phyloP scores from a whole-genome alignment of 345 rosid species.

The Luvunga scandens region DNA sequence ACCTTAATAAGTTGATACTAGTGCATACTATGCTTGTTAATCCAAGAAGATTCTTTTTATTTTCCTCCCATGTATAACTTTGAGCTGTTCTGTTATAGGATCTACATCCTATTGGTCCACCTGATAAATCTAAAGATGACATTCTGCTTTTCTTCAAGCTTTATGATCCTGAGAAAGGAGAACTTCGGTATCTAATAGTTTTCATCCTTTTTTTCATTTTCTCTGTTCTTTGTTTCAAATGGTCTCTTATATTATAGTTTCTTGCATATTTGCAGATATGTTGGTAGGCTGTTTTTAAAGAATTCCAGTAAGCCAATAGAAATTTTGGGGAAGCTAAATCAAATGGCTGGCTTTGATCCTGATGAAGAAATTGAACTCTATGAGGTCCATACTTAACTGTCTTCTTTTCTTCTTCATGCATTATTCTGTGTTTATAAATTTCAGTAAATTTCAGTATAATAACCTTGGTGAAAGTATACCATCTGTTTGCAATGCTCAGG shows the following conservation, averaged over 20 bases:
- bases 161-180: conserved; percentile 76
- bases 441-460: not conserved
- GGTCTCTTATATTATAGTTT: conserved; percentile 18
- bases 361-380: conserved; percentile 87
- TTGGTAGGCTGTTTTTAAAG: conserved; percentile 84
- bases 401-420: not conserved
- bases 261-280: conserved; percentile 53
- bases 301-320: conserved; percentile 77
- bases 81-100: conserved; percentile 46
- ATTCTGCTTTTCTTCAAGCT: conserved; percentile 89
- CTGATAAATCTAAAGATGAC: conserved; percentile 70
- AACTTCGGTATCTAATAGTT: conserved; percentile 55
- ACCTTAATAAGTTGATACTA: conserved; percentile 4
- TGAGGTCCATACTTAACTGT: conserved; percentile 53
- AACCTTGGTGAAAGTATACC: conserved; percentile 9
- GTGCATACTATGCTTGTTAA: not conserved
- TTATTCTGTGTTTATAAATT: not conserved
- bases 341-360: conserved; percentile 86
- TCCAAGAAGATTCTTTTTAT: not conserved
- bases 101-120: conserved; percentile 57
- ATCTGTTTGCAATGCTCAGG: conserved; percentile 42
- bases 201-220: not conserved
- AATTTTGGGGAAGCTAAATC: conserved; percentile 63
- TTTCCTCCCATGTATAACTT: not conserved
- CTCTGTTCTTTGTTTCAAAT: conserved; percentile 6